Evolutionary conservation across 1,284 basidiomycete genomes (phyloP), one percentile per base, ranked within the genome.

Genomic region (Moniliella sp.): DNA sequence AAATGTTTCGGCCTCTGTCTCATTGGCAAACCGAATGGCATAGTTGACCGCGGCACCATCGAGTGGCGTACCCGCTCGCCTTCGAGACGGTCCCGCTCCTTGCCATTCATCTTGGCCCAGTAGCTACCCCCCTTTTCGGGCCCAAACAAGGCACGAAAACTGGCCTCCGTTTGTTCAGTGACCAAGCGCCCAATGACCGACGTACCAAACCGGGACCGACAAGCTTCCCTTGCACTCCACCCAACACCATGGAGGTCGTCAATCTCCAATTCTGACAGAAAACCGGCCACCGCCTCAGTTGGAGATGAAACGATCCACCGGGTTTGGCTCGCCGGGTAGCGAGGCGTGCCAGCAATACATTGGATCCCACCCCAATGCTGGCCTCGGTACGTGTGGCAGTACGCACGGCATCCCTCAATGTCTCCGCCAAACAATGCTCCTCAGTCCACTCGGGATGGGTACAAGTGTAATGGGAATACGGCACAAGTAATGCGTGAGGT

Each of bases 281-380:
- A 50, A 0, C 62, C 64, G 11, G 36, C 34, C 16, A 46, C 35
- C 0, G 65, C 62, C 1, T 76, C 66, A 18, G 73, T 69, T 66
- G 48, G 3, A 94, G 71, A 42, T 83, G 82, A 53, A 70, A 81
- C 0, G 76, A 74, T 1, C 75, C 74, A 0, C 75, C 79, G 0
- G 88, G 91, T 57, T 97, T 97, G 3, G 91, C 88, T 7, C 68
- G 69, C 4, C 79, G 73, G 0, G 84, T 91, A 0, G 88, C 88
- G 1, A 97, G 68, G 4, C 83, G 77, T 1, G 88, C 81, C 2
- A 94, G 71, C 31, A 91, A 73, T 42, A 93, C 76, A 62, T 93
- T 97, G 45, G 78, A 73, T 0, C 79, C 71, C 28, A 94, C 78
- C 4, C 91, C 88, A 27, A 97, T 79, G 11, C 61, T 63, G 3